Evolutionary conservation across 192 early-diverging fungal genomes (phyloP).

Genomic region (Podila epigama): DNA sequence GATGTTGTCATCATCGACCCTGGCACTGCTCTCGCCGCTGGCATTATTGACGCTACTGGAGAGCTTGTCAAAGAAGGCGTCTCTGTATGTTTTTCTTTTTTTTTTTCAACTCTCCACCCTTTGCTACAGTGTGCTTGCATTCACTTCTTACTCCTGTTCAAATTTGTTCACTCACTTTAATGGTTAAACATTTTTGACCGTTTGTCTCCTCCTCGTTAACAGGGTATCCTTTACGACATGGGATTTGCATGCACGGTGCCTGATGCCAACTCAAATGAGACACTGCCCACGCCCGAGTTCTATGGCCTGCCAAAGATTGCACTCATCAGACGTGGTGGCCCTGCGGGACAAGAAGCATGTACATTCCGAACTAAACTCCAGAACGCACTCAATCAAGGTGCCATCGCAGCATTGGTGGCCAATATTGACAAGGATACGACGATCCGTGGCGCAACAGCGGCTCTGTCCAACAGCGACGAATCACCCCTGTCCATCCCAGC

Average conservation of each 20-base stretch:
- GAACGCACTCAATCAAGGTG: constrained; percentile 6
- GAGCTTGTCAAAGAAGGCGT: constrained; percentile 15
- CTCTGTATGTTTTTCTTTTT: constrained; percentile 10
- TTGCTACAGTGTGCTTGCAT: not conserved
- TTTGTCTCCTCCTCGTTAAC: not conserved
- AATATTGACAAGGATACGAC: constrained; percentile 8
- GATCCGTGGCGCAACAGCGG: constrained; percentile 21
- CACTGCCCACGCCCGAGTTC: constrained; percentile 23
- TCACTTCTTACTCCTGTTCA: not conserved
- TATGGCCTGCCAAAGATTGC: constrained; percentile 32
- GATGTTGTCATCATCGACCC: constrained; percentile 7
- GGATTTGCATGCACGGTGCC: constrained; percentile 23
- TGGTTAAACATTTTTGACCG: not conserved
- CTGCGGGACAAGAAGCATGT: not conserved
- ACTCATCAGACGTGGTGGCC: constrained; percentile 35
- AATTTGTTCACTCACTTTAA: not conserved
- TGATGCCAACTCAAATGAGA: constrained; percentile 18
- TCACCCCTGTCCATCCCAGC: constrained; percentile 7
- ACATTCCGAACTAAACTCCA: constrained; percentile 31
- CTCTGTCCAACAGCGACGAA: not conserved
- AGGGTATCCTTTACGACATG: constrained; percentile 43
- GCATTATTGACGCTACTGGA: constrained; percentile 16
- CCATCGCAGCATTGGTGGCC: constrained; percentile 22
- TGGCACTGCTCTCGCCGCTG: constrained; percentile 13
- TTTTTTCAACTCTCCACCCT: not conserved